Evolutionary conservation across 495 filamentous ascomycete genomes (phyloP).

Genomic region (Penicillium diatomitis): DNA sequence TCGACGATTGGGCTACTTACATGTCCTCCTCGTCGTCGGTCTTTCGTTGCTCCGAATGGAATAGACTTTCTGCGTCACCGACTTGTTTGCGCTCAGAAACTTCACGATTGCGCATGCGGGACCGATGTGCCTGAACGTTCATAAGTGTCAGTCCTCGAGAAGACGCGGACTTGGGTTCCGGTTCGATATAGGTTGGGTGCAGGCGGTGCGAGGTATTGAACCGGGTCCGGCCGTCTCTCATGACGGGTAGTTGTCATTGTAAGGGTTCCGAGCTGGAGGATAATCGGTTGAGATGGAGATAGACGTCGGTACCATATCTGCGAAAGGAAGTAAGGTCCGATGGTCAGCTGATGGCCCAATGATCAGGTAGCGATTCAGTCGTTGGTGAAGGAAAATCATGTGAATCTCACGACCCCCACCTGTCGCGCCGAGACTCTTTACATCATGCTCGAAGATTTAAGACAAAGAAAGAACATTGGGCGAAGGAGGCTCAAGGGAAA

Average conservation of each 20-base stretch:
- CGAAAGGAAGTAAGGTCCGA: not conserved
- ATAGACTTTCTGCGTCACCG: slow-evolving; percentile 64
- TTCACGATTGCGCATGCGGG: slow-evolving; percentile 51
- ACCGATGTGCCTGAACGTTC: slow-evolving; percentile 47
- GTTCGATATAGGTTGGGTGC: slow-evolving; percentile 31
- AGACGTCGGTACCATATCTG: slow-evolving; percentile 97
- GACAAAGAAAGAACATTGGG: too few species aligned
- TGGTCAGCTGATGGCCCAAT: too few species aligned
- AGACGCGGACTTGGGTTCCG: slow-evolving; percentile 26
- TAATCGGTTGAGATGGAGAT: slow-evolving; percentile 91
- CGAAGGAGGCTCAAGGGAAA: not conserved
- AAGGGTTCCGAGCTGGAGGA: slow-evolving; percentile 93
- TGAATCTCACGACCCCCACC: too few species aligned
- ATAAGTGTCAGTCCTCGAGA: slow-evolving; percentile 85
- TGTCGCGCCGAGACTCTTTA: too few species aligned
- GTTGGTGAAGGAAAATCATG: not conserved
- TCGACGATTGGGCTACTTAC: slow-evolving; percentile 1
- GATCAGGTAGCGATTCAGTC: too few species aligned
- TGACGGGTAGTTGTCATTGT: slow-evolving; percentile 97
- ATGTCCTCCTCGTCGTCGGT: slow-evolving; percentile 15
- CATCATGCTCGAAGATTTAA: too few species aligned
- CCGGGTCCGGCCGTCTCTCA: slow-evolving; percentile 60
- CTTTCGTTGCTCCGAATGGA: slow-evolving; percentile 23
- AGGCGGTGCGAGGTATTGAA: slow-evolving; percentile 39
- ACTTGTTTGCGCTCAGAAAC: slow-evolving; percentile 80